These are phyloP conservation scores for Neohortaea acidophila DNA, from an alignment of 495 filamentous ascomycete genomes.

Conservation along the genomic window DNA sequence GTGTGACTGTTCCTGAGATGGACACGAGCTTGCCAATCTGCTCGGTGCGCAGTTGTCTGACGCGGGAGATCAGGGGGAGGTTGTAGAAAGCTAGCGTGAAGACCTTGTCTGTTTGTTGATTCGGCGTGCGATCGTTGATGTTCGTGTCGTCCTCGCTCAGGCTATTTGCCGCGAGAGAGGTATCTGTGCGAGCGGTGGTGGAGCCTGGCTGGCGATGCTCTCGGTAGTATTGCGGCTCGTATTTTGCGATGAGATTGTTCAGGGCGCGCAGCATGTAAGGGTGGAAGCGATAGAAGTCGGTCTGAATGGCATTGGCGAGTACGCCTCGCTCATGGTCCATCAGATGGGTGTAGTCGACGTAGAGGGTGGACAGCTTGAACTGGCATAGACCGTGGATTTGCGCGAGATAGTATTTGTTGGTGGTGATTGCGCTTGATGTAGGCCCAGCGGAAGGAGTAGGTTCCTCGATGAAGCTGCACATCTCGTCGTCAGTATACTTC, in stretches of 20 bases:
- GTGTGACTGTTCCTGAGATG: conserved; percentile 89
- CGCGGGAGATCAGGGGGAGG: conserved; percentile 77
- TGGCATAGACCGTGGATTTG: conserved; percentile 82
- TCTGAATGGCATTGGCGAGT: conserved; percentile 68
- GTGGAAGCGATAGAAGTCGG: conserved; percentile 86
- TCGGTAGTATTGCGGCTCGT: conserved; percentile 86
- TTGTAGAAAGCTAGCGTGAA: conserved; percentile 96
- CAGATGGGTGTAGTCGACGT: conserved; percentile 89
- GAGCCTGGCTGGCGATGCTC: conserved; percentile 68
- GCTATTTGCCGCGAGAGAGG: conserved; percentile 52
- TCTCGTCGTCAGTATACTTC: conserved; percentile 17
- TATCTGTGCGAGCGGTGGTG: conserved; percentile 39
- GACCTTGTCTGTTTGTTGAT: conserved; percentile 91
- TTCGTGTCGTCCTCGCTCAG: conserved; percentile 50
- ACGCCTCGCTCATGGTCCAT: conserved; percentile 48
- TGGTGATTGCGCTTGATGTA: conserved; percentile 56
- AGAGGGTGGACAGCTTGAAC: conserved; percentile 84
- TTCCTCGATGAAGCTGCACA: conserved; percentile 56
- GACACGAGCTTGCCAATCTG: conserved; percentile 86
- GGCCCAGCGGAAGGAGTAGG: conserved; percentile 56
- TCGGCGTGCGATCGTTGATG: conserved; percentile 54
- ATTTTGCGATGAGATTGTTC: conserved; percentile 83
- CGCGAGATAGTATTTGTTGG: conserved; percentile 89
- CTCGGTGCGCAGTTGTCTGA: conserved; percentile 76
- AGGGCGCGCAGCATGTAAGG: conserved; percentile 82